Conservation (phyloP, 306 rosid species). For the Casuarina glauca region DNA sequence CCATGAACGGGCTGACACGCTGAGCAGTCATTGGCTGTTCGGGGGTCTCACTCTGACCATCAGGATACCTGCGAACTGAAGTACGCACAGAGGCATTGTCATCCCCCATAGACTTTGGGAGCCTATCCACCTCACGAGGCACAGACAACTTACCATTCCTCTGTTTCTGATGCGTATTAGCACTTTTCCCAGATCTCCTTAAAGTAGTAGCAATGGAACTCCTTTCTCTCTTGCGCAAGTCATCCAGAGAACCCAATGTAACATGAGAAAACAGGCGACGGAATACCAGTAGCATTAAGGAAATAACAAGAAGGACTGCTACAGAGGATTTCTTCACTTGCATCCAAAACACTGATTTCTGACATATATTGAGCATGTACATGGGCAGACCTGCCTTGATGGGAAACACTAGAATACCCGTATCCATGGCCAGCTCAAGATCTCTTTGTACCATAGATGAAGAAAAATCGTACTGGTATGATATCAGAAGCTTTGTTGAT, state of each 20-base stretch:
- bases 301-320: conserved; percentile 44
- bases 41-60: conserved; percentile 31
- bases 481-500: conserved; percentile 54
- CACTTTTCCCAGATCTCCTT: conserved; percentile 34
- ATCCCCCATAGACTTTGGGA: conserved; percentile 29
- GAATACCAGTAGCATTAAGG: conserved; percentile 44
- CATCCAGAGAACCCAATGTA: conserved; percentile 43
- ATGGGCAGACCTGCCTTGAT: conserved; percentile 73
- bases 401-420: conserved; percentile 78
- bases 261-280: conserved; percentile 52
- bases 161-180: conserved; percentile 32
- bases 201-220: conserved; percentile 35
- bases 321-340: conserved; percentile 54
- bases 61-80: conserved; percentile 32
- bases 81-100: conserved; percentile 35
- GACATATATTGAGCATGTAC: conserved; percentile 65
- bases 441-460: conserved; percentile 64
- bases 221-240: conserved; percentile 35
- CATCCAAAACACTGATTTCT: conserved; percentile 67
- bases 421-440: conserved; percentile 76
- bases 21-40: conserved; percentile 31
- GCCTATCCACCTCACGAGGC: conserved; percentile 43
- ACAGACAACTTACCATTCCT: conserved; percentile 45
- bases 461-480: conserved; percentile 79
- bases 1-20: conserved; percentile 32